Evolutionary conservation across 768 basidiomycete genomes (phyloP).

Genomic region (Naganishia kalamii): DNA sequence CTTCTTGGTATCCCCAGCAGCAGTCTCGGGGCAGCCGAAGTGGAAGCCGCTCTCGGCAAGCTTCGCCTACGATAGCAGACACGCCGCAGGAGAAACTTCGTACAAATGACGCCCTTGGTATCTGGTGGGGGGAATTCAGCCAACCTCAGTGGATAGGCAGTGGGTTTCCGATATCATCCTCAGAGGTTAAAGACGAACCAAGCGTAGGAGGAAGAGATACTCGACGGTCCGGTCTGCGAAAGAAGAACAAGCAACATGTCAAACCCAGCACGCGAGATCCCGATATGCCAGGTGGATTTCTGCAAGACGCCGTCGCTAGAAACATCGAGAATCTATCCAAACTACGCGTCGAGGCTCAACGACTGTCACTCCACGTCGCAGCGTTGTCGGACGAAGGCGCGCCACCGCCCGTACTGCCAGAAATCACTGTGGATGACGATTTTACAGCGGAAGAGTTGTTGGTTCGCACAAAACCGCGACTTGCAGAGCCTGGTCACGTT

Average conservation of each 20-base stretch:
- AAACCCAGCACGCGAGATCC: background rate
- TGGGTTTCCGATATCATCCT: background rate
- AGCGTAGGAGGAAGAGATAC: background rate
- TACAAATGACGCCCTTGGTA: background rate
- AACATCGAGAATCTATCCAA: constrained; percentile 13
- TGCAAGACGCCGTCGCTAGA: constrained; percentile 10
- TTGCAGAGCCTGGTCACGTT: background rate
- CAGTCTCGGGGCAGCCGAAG: constrained; percentile 5
- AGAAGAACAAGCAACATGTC: background rate
- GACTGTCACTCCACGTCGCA: background rate
- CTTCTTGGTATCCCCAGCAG: constrained; percentile 12
- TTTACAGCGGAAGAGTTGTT: background rate
- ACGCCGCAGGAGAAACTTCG: background rate
- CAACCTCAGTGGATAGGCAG: constrained; percentile 14
- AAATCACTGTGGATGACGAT: constrained; percentile 2
- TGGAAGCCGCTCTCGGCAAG: constrained; percentile 1
- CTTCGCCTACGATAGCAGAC: background rate
- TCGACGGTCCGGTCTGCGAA: background rate
- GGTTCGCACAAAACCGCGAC: background rate
- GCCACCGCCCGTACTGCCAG: background rate
- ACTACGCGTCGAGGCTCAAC: constrained; percentile 2
- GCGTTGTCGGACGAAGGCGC: background rate
- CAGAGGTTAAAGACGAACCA: background rate
- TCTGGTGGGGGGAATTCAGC: constrained; percentile 6
- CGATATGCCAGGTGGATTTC: background rate